Base-by-base conservation (phyloP, 495 filamentous ascomycete species). In the Aspergillus hancockii region DNA sequence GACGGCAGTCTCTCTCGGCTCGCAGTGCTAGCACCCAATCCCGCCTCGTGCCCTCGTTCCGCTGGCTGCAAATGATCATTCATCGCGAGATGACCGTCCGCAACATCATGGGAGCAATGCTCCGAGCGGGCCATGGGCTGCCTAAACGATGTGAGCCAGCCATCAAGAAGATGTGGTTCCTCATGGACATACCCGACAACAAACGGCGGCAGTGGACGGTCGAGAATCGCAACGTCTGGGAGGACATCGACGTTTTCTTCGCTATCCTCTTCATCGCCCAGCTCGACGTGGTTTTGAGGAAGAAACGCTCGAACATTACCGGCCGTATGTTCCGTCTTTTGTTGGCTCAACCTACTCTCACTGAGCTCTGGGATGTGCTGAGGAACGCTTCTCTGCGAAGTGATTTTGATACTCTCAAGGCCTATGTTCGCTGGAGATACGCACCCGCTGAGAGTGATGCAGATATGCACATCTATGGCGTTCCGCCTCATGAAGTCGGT, bases 121-220 rank as follows among this genome's bases (percentile, higher is more conserved):
- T 75, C 1, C 58, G 75, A 4, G 63, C 75, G 19, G 83, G 86
- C 8, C 79, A 81, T 34, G 67, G 76, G n/a, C 61, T 87, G 12
- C 86, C 85, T 10, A 16, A 38, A 1, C 61, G 69, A 23, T 76
- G 77, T 21, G 55, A 69, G 19, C 22, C 68, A 4, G 71, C 76
- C 18, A 65, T 90, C 40, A 78, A 79, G 61, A 87, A 88, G 68
- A 64, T 88, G 22, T 90, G 88, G 88, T 79, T 88, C 30, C 58
- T 85, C 23, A 84, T 90, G 76, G 88, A 90, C 60, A 64, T 83
- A 5, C 63, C 77, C 1, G 82, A 82, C 19, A 85, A 75, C 52
- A 38, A 52, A 3, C 71, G 67, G 3, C 82, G 88, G 14, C 45
- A 73, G 8, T 70, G 65, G n/a, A 68, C 84, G n/a, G 66, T 88